These are phyloP conservation scores for Aspergillus ibericus DNA, from an alignment of 2,329 filamentous ascomycete species.

Conservation along the genomic window DNA sequence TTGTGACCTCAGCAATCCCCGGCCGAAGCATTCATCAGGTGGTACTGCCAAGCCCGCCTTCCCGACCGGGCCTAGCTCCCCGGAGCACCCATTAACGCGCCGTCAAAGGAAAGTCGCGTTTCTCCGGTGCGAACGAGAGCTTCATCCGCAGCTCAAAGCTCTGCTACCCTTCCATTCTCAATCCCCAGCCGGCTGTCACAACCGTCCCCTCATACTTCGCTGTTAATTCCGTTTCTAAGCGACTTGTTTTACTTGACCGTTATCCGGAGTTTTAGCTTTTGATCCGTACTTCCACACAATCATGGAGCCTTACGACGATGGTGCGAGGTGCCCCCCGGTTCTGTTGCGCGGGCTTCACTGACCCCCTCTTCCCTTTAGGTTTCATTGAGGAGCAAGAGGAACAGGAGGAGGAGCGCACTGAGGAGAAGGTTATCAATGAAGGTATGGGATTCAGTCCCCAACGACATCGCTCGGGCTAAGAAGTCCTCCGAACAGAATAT, in stretches of 20 bases:
- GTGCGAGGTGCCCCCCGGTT: constrained; percentile 20
- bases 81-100: constrained; percentile 38
- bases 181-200: not conserved
- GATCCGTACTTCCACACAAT: not conserved
- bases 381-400: constrained; percentile 44
- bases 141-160: constrained; percentile 19
- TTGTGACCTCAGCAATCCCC: not conserved
- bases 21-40: constrained; percentile 6
- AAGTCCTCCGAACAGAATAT: constrained; percentile 66
- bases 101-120: constrained; percentile 27
- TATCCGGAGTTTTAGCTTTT: not conserved
- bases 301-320: constrained; percentile 41
- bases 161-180: constrained; percentile 6
- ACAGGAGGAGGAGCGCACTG: constrained; percentile 71
- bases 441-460: constrained; percentile 48
- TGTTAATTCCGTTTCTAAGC: not conserved
- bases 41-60: constrained; percentile 22
- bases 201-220: not conserved
- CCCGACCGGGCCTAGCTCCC: constrained; percentile 25
- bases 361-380: constrained; percentile 20
- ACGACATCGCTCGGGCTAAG: constrained; percentile 1
- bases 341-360: constrained; percentile 19
- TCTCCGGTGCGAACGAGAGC: constrained; percentile 17
- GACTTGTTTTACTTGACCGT: constrained; percentile 6
- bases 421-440: constrained; percentile 92